phyloP scores from a whole-genome alignment of 2,329 filamentous ascomycete genomes.

The Fusarium nygamai region DNA sequence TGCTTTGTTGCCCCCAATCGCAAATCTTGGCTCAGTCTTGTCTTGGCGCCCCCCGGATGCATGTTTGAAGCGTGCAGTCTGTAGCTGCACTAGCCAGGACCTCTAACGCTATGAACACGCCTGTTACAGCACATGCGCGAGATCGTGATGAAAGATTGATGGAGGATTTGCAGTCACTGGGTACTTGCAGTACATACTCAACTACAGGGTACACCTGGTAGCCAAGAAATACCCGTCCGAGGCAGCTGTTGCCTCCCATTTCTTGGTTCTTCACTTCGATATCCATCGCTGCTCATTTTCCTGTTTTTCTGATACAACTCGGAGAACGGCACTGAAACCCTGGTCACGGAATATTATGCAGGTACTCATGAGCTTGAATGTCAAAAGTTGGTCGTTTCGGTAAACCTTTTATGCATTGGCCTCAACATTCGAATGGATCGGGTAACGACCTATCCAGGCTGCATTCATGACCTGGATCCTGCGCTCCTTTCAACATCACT shows the following conservation, averaged over 20 bases:
- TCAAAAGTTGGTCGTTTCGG: not conserved
- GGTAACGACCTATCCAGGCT: not conserved
- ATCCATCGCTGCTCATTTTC: conserved; percentile 1
- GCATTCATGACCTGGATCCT: not conserved
- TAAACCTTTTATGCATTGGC: not conserved
- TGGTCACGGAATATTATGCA: conserved; percentile 23
- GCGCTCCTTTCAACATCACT: not conserved
- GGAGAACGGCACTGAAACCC: conserved; percentile 7
- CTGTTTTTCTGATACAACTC: conserved; percentile 11
- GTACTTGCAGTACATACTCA: not conserved
- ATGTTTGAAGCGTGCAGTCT: not conserved
- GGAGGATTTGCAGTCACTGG: not conserved
- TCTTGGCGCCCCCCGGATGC: not conserved
- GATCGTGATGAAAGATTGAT: conserved; percentile 34
- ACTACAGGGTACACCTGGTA: not conserved
- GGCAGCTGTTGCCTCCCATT: conserved; percentile 1
- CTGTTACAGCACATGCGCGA: conserved; percentile 14
- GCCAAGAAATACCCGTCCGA: not conserved
- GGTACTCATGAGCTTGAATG: conserved; percentile 16
- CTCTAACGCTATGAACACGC: conserved; percentile 3
- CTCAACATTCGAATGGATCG: not conserved
- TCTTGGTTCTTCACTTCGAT: not conserved
- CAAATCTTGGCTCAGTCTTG: not conserved
- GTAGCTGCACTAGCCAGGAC: not conserved
- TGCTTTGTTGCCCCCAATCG: conserved; percentile 1